phyloP scores from a whole-genome alignment of 2,329 filamentous ascomycete species.

The Trichoderma sp. region DNA sequence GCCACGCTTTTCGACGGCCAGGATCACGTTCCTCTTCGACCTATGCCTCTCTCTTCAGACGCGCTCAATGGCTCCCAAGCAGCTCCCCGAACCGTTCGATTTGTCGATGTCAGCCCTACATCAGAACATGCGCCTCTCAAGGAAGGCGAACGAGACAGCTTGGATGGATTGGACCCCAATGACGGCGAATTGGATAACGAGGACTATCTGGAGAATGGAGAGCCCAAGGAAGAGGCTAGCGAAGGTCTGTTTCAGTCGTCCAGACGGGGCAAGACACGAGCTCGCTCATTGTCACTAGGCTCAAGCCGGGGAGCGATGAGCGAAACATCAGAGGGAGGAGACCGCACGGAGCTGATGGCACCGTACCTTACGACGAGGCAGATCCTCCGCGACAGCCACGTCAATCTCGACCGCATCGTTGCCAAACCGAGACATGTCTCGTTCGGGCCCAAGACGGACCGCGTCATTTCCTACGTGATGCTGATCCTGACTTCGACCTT shows the following conservation, averaged over 20 bases:
- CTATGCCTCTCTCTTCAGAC: background rate
- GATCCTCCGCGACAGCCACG: constrained; percentile 22
- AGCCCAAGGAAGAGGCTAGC: background rate
- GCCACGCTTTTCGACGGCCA: background rate
- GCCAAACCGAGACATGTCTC: background rate
- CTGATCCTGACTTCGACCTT: constrained; percentile 54
- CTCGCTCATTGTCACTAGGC: constrained; percentile 29
- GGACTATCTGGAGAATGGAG: constrained; percentile 15
- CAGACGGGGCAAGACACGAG: constrained; percentile 25
- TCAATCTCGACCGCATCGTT: constrained; percentile 16
- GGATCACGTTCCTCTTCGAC: background rate
- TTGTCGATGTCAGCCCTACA: constrained; percentile 27
- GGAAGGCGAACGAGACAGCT: constrained; percentile 17
- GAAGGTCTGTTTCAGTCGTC: constrained; percentile 25
- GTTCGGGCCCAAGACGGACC: constrained; percentile 23
- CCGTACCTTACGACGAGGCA: constrained; percentile 25
- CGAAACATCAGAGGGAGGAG: constrained; percentile 25
- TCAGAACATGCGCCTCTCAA: background rate
- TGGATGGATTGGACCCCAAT: background rate
- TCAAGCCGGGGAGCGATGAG: constrained; percentile 26
- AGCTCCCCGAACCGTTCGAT: constrained; percentile 32
- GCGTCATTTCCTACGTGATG: constrained; percentile 46
- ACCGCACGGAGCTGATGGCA: constrained; percentile 19
- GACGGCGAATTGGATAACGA: background rate
- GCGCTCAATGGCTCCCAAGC: background rate